Base-by-base conservation (phyloP, 352 stramenopile species). In the Phytophthora cactorum region DNA sequence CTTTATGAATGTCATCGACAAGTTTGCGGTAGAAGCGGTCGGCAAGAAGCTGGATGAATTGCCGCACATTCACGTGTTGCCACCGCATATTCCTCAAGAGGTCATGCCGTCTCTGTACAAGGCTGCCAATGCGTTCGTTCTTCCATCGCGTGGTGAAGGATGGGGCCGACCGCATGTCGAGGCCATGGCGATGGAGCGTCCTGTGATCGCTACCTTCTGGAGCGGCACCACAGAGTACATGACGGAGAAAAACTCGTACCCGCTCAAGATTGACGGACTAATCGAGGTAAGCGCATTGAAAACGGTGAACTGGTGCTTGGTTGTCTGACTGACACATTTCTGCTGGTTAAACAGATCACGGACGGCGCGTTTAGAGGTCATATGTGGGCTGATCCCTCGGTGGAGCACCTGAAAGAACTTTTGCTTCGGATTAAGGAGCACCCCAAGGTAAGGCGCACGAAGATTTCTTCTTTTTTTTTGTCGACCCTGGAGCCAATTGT, bases 121-220 rank as follows among this genome's bases (percentile, higher is more conserved):
- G 52, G 75, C 87, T 27, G 90, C 88, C 7, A 86, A 77, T 22
- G 88, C 88, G 7, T 95, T 98, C 58, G 94, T 98, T 52, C 72
- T 98, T 5, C 95, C 95, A 3, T 97, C 89, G 4, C 76, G 93
- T 51, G 95, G 95, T n/a, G 95, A 98, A 81, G 93, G 95, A 31
- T 98, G 94, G 95, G 93, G 95, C 4, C 83, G 95, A 14, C 93
- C 93, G 12, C 91, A 98, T 59, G 90, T 97, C 1, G 95, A 98
- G 59, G 93, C 94, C 7, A 98, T 98, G 95, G 79, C 90, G 3
- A 98, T 97, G 88, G 92, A 78, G 5, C 65, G 92, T 27, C 90
- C 92, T 12, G 73, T 98, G 4, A 95, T 98, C 34, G 90, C 92
- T 14, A 98, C 92, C 8, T 97, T 95, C 65, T 98, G 91, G 89